Evolutionary conservation across 108 stramenopile genomes (phyloP), one percentile per base, ranked within the genome.

Genomic region (Cylindrotheca fusiformis): DNA sequence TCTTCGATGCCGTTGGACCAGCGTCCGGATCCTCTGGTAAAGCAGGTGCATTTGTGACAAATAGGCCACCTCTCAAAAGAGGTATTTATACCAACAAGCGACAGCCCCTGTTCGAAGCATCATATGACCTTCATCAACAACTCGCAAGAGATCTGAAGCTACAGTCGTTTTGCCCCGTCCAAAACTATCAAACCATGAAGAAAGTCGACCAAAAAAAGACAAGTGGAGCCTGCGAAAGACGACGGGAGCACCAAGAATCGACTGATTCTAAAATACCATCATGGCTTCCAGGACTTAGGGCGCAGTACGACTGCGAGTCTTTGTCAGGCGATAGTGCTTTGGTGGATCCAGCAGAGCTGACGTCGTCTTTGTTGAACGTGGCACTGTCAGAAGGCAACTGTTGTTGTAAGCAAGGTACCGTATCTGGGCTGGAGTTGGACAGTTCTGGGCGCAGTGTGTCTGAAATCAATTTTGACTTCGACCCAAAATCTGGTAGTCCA

Each of bases 261-360:
- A 41, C 6, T 14, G 6, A 14, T 41, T 6, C 36, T 10, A 41
- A 41, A 41, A 6, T 41, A 41, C 36, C 36, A 41, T 41, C 14
- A 23, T 26, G 55, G n/a, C 18, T 65, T 21, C 14, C 19, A 18
- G 4, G 23, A 27, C 49, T 33, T 5, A 27, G 14, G 5, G 36
- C 36, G 4, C 4, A 54, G 27, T 2, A 18, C n/a, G n/a, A 19
- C 17, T 10, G 46, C 4, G 10, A 51, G 0, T 4, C 10, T 12
- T 25, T 62, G 0, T 20, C 47, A 17, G 68, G 60, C 1, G 33
- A 44, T 24, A 51, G 54, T 14, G 62, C 70, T 19, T 23, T 57
- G 46, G 55, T 71, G n/a, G 70, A 71, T 64, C 70, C 70, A 21
- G 45, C 53, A 10, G 70, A 71, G 28, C 47, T 71, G 8, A 50